A percentile compares a stretch with the other conserved stretches of the same genome.
Conservation (phyloP, 768 basidiomycete species). For the Hygrophorus pudorinus region DNA sequence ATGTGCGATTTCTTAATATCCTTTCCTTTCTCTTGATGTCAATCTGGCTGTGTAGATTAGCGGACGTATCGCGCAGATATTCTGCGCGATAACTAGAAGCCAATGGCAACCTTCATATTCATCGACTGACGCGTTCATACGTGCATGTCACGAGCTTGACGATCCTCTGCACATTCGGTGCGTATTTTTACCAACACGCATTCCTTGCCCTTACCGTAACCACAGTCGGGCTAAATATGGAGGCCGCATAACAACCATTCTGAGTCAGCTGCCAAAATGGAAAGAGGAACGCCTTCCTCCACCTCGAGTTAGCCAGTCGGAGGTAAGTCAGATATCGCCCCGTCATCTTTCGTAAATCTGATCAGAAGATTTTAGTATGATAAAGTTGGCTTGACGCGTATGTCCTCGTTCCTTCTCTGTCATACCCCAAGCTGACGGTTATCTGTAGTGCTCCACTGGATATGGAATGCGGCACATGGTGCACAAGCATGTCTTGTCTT, state of each 20-base stretch:
- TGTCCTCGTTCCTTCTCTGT: constrained; percentile 14
- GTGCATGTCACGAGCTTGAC: constrained; percentile 35
- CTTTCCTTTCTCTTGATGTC: background rate
- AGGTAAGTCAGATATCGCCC: constrained; percentile 26
- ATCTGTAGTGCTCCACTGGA: constrained; percentile 62
- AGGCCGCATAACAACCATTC: constrained; percentile 44
- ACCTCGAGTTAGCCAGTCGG: constrained; percentile 77
- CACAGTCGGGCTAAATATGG: constrained; percentile 46
- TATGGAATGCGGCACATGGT: constrained; percentile 69
- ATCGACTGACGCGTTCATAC: constrained; percentile 41
- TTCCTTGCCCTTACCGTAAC: background rate
- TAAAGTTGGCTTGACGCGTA: constrained; percentile 79
- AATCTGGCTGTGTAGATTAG: constrained; percentile 41
- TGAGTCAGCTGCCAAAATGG: constrained; percentile 54
- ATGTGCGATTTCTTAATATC: constrained; percentile 8
- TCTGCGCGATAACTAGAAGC: constrained; percentile 45
- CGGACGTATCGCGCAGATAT: constrained; percentile 53
- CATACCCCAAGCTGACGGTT: constrained; percentile 11
- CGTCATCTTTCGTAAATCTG: constrained; percentile 4
- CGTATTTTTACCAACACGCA: constrained; percentile 1
- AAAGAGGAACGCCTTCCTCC: constrained; percentile 72
- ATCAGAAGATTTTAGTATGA: constrained; percentile 48
- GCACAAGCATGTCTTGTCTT: constrained; percentile 67
- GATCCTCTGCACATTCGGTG: constrained; percentile 62
- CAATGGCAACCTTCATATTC: constrained; percentile 65